Percentiles rank a stretch among this genome's conserved stretches.
phyloP scores from a whole-genome alignment of 176 grass and related monocot genomes.

The Rhipidocladum racemiflorum region DNA sequence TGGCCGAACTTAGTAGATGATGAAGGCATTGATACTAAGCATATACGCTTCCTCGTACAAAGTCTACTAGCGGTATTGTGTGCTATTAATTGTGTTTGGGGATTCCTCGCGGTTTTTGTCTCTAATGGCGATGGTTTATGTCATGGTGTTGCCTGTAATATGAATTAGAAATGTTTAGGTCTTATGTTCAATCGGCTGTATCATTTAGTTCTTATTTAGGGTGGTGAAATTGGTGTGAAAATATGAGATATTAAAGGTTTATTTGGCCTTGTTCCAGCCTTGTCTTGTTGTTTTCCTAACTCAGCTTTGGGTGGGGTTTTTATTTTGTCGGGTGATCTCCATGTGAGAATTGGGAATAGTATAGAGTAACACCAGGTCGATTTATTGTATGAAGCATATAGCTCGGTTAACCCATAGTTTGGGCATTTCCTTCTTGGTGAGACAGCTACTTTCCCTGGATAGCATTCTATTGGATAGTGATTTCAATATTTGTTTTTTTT shows the following conservation, averaged over 20 bases:
- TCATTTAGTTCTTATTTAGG: not conserved
- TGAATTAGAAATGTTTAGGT: not conserved
- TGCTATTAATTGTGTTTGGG: not conserved
- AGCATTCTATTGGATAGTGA: not conserved
- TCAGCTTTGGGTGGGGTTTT: not conserved
- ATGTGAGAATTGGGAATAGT: not conserved
- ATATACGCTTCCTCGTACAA: not conserved
- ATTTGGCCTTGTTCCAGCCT: not conserved
- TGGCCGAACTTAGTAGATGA: too few species aligned
- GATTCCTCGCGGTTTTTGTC: not conserved
- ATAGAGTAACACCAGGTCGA: slow-evolving; percentile 1
- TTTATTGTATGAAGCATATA: slow-evolving; percentile 49
- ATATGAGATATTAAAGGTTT: not conserved
- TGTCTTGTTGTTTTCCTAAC: not conserved
- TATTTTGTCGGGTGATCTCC: not conserved
- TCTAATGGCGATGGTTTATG: not conserved
- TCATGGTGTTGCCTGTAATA: not conserved
- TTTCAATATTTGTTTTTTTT: not conserved
- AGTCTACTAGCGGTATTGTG: not conserved
- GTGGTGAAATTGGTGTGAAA: not conserved
- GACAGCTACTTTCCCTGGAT: not conserved
- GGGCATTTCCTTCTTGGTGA: not conserved
- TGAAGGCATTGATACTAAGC: too few species aligned
- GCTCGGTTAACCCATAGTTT: not conserved
- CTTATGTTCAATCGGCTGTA: not conserved